A percentile compares a stretch with the other conserved stretches of the same genome.
Conservation (phyloP, 768 basidiomycete genomes). For the Mycena chlorophos region DNA sequence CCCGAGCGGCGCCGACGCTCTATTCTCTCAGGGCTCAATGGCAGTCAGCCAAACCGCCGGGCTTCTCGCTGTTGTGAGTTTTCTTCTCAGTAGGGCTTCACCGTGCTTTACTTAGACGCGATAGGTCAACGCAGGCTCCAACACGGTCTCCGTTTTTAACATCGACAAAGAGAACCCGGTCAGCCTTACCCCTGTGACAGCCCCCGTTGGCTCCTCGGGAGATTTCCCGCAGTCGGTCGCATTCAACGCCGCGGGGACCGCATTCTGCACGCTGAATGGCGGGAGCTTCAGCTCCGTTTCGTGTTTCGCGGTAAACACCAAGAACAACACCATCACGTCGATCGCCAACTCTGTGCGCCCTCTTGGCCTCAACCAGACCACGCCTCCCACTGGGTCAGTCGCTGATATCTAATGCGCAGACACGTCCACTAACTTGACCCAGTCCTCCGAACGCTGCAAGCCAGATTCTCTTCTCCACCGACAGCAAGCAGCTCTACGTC, state of each 20-base stretch:
- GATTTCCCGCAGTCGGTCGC: conserved; percentile 42
- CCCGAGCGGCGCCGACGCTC: conserved; percentile 25
- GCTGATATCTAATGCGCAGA: neutral
- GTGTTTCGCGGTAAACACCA: conserved; percentile 21
- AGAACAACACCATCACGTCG: conserved; percentile 24
- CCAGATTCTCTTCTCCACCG: conserved; percentile 23
- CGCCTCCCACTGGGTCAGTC: conserved; percentile 4
- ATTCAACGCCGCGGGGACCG: conserved; percentile 32
- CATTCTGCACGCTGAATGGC: conserved; percentile 37
- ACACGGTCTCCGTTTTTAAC: conserved; percentile 36
- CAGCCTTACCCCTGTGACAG: conserved; percentile 31
- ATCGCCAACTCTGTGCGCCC: conserved; percentile 33
- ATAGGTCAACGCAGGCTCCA: conserved; percentile 36
- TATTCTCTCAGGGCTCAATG: conserved; percentile 31
- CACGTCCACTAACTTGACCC: neutral
- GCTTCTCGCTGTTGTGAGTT: conserved; percentile 14
- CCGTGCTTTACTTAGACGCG: neutral
- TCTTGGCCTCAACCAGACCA: conserved; percentile 24
- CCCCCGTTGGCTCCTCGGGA: conserved; percentile 36
- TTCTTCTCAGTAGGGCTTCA: neutral
- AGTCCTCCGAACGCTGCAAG: conserved; percentile 8
- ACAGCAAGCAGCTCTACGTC: conserved; percentile 30
- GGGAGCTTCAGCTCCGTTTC: conserved; percentile 37
- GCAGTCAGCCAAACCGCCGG: conserved; percentile 9
- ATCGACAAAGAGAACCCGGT: conserved; percentile 36